Base-by-base conservation (phyloP, 441 rosid genomes). In the Corymbia calophylla region DNA sequence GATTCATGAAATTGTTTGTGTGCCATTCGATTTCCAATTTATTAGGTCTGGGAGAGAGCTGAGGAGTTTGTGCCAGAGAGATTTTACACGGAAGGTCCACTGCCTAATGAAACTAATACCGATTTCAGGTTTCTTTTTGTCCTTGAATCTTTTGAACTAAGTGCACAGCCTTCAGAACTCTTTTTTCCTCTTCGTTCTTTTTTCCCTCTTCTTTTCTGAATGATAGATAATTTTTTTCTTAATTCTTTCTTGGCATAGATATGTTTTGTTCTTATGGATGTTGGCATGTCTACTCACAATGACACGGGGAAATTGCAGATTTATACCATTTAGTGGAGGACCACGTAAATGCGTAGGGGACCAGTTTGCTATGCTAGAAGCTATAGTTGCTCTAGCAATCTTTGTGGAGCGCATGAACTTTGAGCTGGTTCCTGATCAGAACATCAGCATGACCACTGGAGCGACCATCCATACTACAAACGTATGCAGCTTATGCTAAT, bases 301-400 rank as follows among this genome's bases (percentile, higher is more conserved):
- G 90, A 19, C 7, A 62, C 49, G 44, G 1, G 58, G 29, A 88
- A 56, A 15, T 64, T 35, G 90, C 92, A 97, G 99, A 92, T 97
- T 93, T 90, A 96, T 97, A 92, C 99, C 99, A 13, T 97, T 97
- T 91, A 96, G 98, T 55, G 99, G 99, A 92, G 99, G 99, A 35
- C 98, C 99, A 29, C 97, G 99, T 39, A 97, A 97, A 88, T 97
- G 99, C 70, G 97, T 97, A 23, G 99, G 99, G 3, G 99, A 97
- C 91, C 99, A 97, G 88, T 97, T 97, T 94, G 99, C 99, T 81
- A 85, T 97, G 90, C 93, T 97, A 89, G 99, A 97, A 89, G 95
- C 99, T 32, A 94, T 96, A 53, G 99, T 97, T 89, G 94, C 98
- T 23, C 98, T 97, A 6, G 93, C 99, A 15, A 86, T 97, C 86